Evolutionary conservation across 208 protist genomes (phyloP).

Genomic region (Histomonas meleagridis): DNA sequence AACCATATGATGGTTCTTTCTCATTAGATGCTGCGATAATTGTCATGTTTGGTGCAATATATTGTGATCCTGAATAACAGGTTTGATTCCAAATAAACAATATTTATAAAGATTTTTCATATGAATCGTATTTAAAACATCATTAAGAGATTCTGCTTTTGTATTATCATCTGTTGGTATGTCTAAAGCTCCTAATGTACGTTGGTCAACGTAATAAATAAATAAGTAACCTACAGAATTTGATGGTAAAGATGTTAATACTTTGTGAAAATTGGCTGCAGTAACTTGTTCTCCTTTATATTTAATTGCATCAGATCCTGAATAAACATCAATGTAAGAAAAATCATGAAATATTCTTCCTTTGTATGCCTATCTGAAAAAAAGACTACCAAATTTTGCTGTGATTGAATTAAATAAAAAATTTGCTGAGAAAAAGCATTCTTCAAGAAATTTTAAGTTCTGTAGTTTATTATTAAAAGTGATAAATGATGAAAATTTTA

Average conservation of each 20-base stretch:
- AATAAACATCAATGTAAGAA: not conserved
- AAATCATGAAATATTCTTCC: not conserved
- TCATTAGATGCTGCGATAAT: constrained; percentile 11
- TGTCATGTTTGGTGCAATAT: not conserved
- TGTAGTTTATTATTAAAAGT: too few relatives aligned
- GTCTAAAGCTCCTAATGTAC: not conserved
- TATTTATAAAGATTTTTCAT: constrained; percentile 38
- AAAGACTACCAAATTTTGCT: too few relatives aligned
- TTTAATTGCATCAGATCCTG: not conserved
- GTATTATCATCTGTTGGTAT: not conserved
- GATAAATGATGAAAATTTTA: too few relatives aligned
- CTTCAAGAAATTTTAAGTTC: too few relatives aligned
- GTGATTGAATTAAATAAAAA: too few relatives aligned
- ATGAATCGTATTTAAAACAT: constrained; percentile 38
- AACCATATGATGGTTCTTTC: not conserved
- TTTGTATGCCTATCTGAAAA: too few relatives aligned
- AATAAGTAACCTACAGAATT: constrained; percentile 42
- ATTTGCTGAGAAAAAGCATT: too few relatives aligned
- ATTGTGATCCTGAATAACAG: constrained; percentile 47
- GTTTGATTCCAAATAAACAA: constrained; percentile 54
- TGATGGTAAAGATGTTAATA: not conserved
- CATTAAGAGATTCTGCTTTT: not conserved
- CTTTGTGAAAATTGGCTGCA: not conserved
- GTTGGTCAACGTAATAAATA: constrained; percentile 50
- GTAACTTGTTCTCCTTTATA: not conserved